Conservation (phyloP, 2,329 filamentous ascomycete species). For the Alternaria solani region DNA sequence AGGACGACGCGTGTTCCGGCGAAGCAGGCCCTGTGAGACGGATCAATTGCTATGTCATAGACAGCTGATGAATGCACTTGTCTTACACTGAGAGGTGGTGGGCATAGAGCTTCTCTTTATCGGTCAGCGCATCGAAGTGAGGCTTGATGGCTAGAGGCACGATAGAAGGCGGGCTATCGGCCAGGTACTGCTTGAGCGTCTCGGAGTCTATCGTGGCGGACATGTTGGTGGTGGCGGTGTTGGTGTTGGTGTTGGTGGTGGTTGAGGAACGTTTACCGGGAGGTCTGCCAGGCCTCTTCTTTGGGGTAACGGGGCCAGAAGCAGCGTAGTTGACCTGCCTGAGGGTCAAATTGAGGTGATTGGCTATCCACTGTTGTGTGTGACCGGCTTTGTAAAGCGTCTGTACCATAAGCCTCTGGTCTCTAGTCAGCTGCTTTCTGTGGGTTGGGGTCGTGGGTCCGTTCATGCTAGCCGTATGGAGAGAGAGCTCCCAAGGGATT, state of each 20-base stretch:
- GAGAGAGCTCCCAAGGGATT: background rate
- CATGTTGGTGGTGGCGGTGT: constrained; percentile 24
- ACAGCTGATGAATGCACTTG: background rate
- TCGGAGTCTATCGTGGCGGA: constrained; percentile 53
- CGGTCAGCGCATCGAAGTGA: constrained; percentile 81
- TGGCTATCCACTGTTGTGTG: background rate
- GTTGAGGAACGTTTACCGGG: background rate
- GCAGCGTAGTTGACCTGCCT: background rate
- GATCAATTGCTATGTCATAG: constrained; percentile 4
- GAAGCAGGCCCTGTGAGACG: constrained; percentile 52
- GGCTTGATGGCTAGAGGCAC: constrained; percentile 90
- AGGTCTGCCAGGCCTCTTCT: background rate
- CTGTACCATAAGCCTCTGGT: background rate
- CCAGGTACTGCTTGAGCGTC: constrained; percentile 75
- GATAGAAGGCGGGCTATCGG: constrained; percentile 87
- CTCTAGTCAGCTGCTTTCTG: background rate
- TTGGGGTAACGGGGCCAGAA: background rate
- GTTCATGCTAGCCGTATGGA: background rate
- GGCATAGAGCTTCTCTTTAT: constrained; percentile 86
- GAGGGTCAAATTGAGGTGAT: background rate
- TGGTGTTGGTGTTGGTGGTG: background rate
- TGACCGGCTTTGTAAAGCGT: background rate
- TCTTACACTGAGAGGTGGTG: constrained; percentile 65
- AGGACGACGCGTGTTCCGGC: constrained; percentile 62
- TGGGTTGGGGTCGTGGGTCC: background rate